A percentile compares a stretch with the other conserved stretches of the same genome.
Conservation (phyloP, 805 yeast genomes). For the Saccharomycopsis amapae region DNA sequence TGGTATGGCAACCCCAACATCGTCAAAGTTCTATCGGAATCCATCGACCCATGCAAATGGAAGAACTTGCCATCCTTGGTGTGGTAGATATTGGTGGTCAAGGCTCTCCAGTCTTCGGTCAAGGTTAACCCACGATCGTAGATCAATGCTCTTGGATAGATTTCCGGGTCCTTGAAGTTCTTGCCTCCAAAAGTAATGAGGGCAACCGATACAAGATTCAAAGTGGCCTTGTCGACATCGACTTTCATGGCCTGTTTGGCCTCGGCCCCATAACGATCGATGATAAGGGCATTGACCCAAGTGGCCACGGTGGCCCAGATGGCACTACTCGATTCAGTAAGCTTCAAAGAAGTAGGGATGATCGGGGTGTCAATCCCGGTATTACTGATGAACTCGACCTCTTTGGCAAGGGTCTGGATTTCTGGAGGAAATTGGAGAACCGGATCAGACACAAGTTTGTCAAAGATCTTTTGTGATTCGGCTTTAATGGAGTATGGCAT, state of each 20-base stretch:
- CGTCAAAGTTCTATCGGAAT: constrained; percentile 28
- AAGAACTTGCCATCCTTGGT: constrained; percentile 29
- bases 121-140: constrained; percentile 26
- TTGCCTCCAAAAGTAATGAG: constrained; percentile 30
- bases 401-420: constrained; percentile 10
- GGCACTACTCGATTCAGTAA: constrained; percentile 26
- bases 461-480: constrained; percentile 22
- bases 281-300: constrained; percentile 23
- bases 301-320: constrained; percentile 26
- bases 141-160: constrained; percentile 21
- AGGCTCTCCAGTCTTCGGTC: constrained; percentile 27
- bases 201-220: constrained; percentile 18
- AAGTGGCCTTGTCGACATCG: constrained; percentile 15
- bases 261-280: constrained; percentile 22
- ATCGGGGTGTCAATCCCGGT: constrained; percentile 19
- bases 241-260: constrained; percentile 10
- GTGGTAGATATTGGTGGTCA: constrained; percentile 31
- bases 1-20: constrained; percentile 31
- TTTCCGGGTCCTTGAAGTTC: constrained; percentile 24
- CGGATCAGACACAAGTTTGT: constrained; percentile 7
- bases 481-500: constrained; percentile 3
- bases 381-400: constrained; percentile 15
- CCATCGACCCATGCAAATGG: constrained; percentile 32
- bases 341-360: constrained; percentile 28
- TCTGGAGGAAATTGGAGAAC: constrained; percentile 20